Evolutionary conservation across 768 basidiomycete genomes (phyloP), one percentile per base, ranked within the genome.

Genomic region (Naganishia kalamii): DNA sequence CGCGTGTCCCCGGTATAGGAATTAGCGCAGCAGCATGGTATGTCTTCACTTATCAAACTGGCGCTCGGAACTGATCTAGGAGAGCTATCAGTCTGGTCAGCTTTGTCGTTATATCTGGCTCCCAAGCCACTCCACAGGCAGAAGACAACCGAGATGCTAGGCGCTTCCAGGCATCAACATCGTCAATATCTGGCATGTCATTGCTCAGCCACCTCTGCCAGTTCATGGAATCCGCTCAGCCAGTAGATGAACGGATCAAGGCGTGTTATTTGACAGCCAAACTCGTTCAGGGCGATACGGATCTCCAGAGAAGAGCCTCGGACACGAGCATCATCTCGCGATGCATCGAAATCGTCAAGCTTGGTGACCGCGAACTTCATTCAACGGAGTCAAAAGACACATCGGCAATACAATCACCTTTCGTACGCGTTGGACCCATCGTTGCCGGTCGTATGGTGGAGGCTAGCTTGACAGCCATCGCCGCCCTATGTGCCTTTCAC

Each of bases 381-480:
- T 35, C 27, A 1, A 41, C 29, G 35, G 60, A 46, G 5, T 46
- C 29, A 4, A 44, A 61, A 12, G 46, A 46, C 29, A 0, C 57
- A 52, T 2, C 54, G 66, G 5, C 43, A 43, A 3, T 47, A 3
- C 27, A 21, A 6, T 41, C 37, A 68, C 72, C 23, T 30, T 74
- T 11, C 65, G 69, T 4, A 40, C 59, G 23, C 73, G 72, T 66
- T 40, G 70, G 19, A 64, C 69, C 8, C 68, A 67, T 59, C 62
- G 72, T 29, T 60, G 65, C 54, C 1, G 23, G 54, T 15, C 54
- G 17, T 23, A 54, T 57, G 12, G 35, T 32, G 37, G 61, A 90
- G 88, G 89, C 86, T 12, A 82, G 85, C 0, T 79, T 96, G n/a
- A 86, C 86, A 4, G 81, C 87, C 0, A 81, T 90, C 25, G 88